A percentile compares a stretch with the other conserved stretches of the same genome.
Conservation (phyloP, 176 grass and related monocot species). For the Ensete glaucum region DNA sequence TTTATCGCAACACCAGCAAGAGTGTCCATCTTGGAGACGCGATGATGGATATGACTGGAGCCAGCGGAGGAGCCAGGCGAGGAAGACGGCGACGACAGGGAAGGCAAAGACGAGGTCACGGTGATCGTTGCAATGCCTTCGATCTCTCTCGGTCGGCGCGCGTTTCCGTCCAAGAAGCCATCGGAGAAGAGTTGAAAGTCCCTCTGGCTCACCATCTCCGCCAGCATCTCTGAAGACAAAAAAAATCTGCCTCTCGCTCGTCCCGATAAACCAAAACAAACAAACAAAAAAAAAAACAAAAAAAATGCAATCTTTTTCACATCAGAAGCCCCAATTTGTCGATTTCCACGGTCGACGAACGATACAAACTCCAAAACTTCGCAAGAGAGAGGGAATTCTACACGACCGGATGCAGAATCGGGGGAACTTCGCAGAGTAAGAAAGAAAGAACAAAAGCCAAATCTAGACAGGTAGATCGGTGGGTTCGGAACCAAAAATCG, state of each 20-base stretch:
- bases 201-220: not conserved
- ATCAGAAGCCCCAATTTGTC: not conserved
- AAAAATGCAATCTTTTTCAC: not conserved
- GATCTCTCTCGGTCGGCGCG: not conserved
- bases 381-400: not conserved
- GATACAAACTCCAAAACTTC: not conserved
- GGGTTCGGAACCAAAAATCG: no score
- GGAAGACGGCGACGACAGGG: constrained; percentile 38
- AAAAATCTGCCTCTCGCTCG: not conserved
- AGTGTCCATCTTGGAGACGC: constrained; percentile 69
- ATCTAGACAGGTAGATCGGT: not conserved
- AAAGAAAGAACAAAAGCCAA: not conserved
- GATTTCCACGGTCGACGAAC: not conserved
- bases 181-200: not conserved
- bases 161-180: not conserved
- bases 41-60: constrained; percentile 38
- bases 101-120: constrained; percentile 32
- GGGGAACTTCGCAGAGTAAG: no score
- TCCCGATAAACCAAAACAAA: not conserved
- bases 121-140: not conserved
- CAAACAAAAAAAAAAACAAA: no score
- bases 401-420: no score
- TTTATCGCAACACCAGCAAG: constrained; percentile 86
- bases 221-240: not conserved
- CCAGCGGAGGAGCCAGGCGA: not conserved